These are phyloP conservation scores for Gloeostereum incarnatum DNA, from an alignment of 768 basidiomycete species.

Conservation along the genomic window DNA sequence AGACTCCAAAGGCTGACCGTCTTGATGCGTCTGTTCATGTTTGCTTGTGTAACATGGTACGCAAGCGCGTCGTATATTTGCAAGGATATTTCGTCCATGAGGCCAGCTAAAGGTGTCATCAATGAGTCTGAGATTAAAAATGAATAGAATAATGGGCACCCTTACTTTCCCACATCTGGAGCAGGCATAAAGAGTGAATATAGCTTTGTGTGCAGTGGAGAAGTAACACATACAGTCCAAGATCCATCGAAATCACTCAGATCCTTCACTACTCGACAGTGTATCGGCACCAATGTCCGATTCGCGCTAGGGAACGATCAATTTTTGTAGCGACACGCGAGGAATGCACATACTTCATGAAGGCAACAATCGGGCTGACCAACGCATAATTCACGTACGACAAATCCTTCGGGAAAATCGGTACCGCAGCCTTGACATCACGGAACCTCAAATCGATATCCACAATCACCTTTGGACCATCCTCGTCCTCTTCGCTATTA, in stretches of 20 bases:
- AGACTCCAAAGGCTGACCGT: slow-evolving; percentile 92
- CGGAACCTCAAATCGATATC: slow-evolving; percentile 94
- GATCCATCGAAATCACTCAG: slow-evolving; percentile 88
- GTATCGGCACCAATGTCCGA: slow-evolving; percentile 89
- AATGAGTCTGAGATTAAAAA: slow-evolving; percentile 2
- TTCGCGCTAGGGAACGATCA: slow-evolving; percentile 60
- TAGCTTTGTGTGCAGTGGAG: slow-evolving; percentile 1
- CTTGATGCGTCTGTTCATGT: slow-evolving; percentile 83
- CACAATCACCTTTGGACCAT: slow-evolving; percentile 52
- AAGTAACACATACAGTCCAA: slow-evolving; percentile 69
- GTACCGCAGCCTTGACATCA: slow-evolving; percentile 92
- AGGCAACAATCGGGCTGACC: slow-evolving; percentile 92
- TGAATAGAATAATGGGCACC: slow-evolving; percentile 1
- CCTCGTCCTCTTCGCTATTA: slow-evolving; percentile 20
- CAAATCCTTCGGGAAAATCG: slow-evolving; percentile 81
- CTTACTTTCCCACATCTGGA: slow-evolving; percentile 95
- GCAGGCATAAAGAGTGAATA: slow-evolving; percentile 5
- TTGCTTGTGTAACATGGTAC: slow-evolving; percentile 86
- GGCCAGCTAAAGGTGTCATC: slow-evolving; percentile 53
- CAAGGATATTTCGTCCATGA: slow-evolving; percentile 83
- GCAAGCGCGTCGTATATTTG: slow-evolving; percentile 90
- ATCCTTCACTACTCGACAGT: slow-evolving; percentile 79
- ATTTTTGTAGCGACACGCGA: slow-evolving; percentile 4
- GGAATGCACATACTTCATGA: slow-evolving; percentile 75
- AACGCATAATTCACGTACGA: slow-evolving; percentile 91